phyloP scores from a whole-genome alignment of 2,329 filamentous ascomycete genomes.

The Teratosphaeria pseudoeucalypti region DNA sequence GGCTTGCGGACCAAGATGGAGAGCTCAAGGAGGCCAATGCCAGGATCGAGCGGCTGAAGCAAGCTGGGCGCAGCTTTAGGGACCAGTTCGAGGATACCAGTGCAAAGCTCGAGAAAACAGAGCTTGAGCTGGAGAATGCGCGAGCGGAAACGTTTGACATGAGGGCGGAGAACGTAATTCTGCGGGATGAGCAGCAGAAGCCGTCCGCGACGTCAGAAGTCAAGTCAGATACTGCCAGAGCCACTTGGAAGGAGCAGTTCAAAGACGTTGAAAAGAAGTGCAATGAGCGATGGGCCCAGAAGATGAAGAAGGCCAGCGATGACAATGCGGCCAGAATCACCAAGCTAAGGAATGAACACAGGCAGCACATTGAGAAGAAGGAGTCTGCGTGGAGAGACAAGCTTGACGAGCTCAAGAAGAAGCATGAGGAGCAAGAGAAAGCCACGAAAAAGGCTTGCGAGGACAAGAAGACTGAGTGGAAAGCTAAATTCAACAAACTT shows the following conservation, averaged over 20 bases:
- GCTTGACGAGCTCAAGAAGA: constrained; percentile 1
- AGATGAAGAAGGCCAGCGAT: constrained; percentile 1
- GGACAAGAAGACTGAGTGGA: background rate
- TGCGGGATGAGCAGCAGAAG: background rate
- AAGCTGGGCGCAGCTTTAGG: background rate
- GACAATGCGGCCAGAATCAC: background rate
- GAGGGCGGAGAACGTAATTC: background rate
- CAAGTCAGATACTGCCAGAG: background rate
- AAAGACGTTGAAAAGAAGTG: background rate
- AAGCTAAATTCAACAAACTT: constrained; percentile 1
- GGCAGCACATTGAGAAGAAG: background rate
- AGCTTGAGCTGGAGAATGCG: background rate
- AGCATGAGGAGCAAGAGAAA: background rate
- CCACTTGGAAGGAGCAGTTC: constrained; percentile 1
- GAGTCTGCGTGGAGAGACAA: background rate
- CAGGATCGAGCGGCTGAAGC: background rate
- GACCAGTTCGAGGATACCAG: background rate
- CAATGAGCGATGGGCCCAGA: constrained; percentile 2
- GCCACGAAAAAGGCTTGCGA: background rate
- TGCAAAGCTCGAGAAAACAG: background rate
- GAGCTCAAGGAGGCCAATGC: background rate
- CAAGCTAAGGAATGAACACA: background rate
- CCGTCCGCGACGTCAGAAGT: background rate
- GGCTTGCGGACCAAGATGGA: background rate
- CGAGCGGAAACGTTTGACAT: background rate